phyloP scores from a whole-genome alignment of 768 basidiomycete species.

The Lepiota subincarnata region DNA sequence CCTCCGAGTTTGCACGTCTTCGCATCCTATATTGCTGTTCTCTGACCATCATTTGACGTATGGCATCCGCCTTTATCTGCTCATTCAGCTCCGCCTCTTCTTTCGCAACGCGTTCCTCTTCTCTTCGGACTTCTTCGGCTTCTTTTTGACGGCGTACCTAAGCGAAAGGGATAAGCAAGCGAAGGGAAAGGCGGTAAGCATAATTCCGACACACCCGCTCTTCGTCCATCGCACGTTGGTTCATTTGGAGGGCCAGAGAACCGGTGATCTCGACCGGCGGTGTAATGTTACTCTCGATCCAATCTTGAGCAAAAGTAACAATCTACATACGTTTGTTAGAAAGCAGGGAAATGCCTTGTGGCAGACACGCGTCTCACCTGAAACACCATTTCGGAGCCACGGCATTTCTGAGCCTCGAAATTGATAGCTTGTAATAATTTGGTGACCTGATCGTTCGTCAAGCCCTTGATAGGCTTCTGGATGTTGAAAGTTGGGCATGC shows the following conservation, averaged over 20 bases:
- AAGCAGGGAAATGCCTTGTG: background rate
- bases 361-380: conserved; percentile 40
- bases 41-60: conserved; percentile 52
- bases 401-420: conserved; percentile 57
- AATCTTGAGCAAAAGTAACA: conserved; percentile 64
- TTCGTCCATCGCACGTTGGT: conserved; percentile 63
- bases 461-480: conserved; percentile 59
- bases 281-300: conserved; percentile 55
- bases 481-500: conserved; percentile 66
- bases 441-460: conserved; percentile 52
- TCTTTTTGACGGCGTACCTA: conserved; percentile 53
- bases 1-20: conserved; percentile 64
- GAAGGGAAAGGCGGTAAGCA: background rate
- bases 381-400: conserved; percentile 77
- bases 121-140: conserved; percentile 48
- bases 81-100: conserved; percentile 59
- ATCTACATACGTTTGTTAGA: conserved; percentile 43
- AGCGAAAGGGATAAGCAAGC: background rate
- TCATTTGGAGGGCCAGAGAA: conserved; percentile 80
- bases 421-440: conserved; percentile 59
- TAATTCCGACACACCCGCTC: conserved; percentile 47
- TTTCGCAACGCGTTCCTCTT: conserved; percentile 45
- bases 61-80: conserved; percentile 62
- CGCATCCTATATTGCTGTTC: conserved; percentile 49
- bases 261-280: conserved; percentile 51